phyloP scores from a whole-genome alignment of 2,329 filamentous ascomycete genomes.

The Ophiocordyceps unilateralis region DNA sequence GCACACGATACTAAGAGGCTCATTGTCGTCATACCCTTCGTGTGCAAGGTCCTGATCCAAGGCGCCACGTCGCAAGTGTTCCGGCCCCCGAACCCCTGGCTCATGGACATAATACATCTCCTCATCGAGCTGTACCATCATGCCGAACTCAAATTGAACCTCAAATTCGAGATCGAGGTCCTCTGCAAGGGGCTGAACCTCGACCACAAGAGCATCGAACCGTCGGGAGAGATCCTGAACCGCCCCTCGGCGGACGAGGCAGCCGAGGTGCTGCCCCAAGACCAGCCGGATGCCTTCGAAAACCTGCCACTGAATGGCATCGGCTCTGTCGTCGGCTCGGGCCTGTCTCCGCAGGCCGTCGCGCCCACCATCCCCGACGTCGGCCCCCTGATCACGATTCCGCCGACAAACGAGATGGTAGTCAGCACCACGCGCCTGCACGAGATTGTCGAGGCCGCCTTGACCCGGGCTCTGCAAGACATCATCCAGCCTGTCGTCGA shows the following conservation, averaged over 20 bases:
- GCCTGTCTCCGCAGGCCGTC: constrained; percentile 62
- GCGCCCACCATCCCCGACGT: constrained; percentile 73
- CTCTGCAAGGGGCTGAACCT: constrained; percentile 81
- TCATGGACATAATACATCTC: constrained; percentile 87
- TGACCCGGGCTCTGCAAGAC: constrained; percentile 80
- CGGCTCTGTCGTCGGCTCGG: constrained; percentile 47
- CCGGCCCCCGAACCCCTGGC: constrained; percentile 87
- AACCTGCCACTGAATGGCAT: constrained; percentile 64
- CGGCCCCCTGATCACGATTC: constrained; percentile 60
- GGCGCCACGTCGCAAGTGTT: constrained; percentile 77
- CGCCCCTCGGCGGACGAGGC: constrained; percentile 48
- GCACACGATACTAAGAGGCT: constrained; percentile 85
- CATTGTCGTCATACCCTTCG: constrained; percentile 87
- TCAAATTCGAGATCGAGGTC: constrained; percentile 98
- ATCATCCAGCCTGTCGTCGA: constrained; percentile 97
- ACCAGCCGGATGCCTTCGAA: constrained; percentile 66
- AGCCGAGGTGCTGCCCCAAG: constrained; percentile 40
- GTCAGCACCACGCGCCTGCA: constrained; percentile 50
- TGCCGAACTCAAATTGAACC: constrained; percentile 84
- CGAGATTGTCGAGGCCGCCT: constrained; percentile 68
- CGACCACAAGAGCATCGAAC: constrained; percentile 84
- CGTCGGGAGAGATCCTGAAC: constrained; percentile 71
- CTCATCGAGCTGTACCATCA: constrained; percentile 88
- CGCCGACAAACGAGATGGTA: constrained; percentile 65
- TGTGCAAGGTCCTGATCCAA: constrained; percentile 86